phyloP scores from a whole-genome alignment of 1,284 basidiomycete species.

The Ganoderma boninense region DNA sequence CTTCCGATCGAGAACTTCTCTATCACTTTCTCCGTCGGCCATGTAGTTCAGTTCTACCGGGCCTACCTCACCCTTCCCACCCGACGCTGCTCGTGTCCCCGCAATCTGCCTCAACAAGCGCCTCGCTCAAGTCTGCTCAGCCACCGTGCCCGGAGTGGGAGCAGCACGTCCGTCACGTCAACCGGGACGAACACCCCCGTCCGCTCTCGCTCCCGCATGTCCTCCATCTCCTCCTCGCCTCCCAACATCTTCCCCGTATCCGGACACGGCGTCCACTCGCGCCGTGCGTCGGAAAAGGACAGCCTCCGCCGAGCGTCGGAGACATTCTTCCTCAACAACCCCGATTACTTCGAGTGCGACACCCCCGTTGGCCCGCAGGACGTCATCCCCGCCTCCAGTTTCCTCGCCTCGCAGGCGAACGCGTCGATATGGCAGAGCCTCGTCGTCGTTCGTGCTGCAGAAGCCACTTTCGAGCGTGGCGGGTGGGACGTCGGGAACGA shows the following conservation, averaged over 20 bases:
- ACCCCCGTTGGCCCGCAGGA: constrained; percentile 49
- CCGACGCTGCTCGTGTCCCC: constrained; percentile 71
- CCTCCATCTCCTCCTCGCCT: constrained; percentile 46
- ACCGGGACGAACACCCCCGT: constrained; percentile 53
- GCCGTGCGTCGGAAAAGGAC: constrained; percentile 74
- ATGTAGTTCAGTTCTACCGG: constrained; percentile 67
- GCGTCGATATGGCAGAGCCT: constrained; percentile 60
- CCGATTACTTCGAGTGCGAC: constrained; percentile 60
- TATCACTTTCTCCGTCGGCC: constrained; percentile 68
- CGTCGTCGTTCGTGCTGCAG: constrained; percentile 59
- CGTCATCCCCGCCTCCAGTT: constrained; percentile 39
- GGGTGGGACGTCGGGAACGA: constrained; percentile 70
- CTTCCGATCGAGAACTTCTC: constrained; percentile 68
- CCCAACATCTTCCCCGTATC: constrained; percentile 76
- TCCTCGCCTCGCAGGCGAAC: constrained; percentile 40
- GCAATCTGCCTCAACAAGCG: constrained; percentile 50
- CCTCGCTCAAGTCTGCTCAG: constrained; percentile 53
- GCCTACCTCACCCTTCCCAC: constrained; percentile 65
- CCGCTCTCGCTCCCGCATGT: constrained; percentile 53
- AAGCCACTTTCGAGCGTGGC: constrained; percentile 73
- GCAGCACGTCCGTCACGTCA: constrained; percentile 55
- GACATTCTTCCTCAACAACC: constrained; percentile 55
- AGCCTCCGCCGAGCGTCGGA: constrained; percentile 59
- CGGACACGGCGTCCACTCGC: constrained; percentile 77
- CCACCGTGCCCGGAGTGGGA: constrained; percentile 66